Conservation (phyloP, 768 basidiomycete species). For the Austroboletus festivus region DNA sequence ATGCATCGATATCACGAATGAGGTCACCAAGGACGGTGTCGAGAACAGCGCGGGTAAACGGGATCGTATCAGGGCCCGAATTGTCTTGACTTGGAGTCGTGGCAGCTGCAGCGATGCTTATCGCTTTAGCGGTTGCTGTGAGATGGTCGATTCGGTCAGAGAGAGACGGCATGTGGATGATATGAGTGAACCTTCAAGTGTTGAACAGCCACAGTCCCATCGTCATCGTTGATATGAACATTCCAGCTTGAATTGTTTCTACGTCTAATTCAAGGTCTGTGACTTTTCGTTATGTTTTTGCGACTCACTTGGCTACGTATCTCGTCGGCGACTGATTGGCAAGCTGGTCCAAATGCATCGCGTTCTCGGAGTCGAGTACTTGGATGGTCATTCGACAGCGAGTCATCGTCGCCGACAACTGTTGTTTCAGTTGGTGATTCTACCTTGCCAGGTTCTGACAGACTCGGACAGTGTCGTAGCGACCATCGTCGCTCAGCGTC, state of each 20-base stretch:
- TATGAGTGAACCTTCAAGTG: no score
- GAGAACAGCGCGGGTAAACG: constrained; percentile 68
- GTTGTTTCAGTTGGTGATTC: constrained; percentile 5
- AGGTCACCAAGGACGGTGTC: constrained; percentile 63
- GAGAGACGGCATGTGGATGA: constrained; percentile 47
- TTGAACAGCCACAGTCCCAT: constrained; percentile 21
- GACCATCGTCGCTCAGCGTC: constrained; percentile 34
- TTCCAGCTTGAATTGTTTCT: no score
- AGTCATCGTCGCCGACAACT: constrained; percentile 15
- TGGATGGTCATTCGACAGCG: constrained; percentile 22
- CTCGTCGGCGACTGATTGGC: no score
- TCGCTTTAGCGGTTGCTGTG: constrained; percentile 47
- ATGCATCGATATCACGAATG: constrained; percentile 74
- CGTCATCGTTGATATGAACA: no score
- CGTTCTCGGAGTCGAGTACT: no score
- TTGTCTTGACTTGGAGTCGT: constrained; percentile 27
- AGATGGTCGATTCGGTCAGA: constrained; percentile 70
- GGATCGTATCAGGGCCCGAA: constrained; percentile 8
- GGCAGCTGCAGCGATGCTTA: constrained; percentile 42
- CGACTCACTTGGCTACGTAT: no score
- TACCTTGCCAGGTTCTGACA: constrained; percentile 10
- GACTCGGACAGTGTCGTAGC: constrained; percentile 6
- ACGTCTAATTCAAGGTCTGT: constrained; percentile 22
- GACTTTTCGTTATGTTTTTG: constrained; percentile 9
- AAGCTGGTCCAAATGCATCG: constrained; percentile 26